Evolutionary conservation across 805 yeast genomes (phyloP).

Genomic region (Dipodascus albidus): DNA sequence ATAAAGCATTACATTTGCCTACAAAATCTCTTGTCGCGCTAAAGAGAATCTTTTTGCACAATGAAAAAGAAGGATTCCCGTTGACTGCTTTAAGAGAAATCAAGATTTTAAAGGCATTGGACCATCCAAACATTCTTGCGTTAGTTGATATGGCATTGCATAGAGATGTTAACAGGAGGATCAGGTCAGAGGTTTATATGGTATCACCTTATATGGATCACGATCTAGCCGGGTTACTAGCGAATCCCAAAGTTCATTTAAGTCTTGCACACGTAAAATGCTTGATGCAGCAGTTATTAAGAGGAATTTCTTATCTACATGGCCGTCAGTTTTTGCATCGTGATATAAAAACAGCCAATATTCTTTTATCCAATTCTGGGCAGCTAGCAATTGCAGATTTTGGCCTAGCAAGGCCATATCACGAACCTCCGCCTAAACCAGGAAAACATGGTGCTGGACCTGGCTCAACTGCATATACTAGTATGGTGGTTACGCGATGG

Average conservation of each 20-base stretch:
- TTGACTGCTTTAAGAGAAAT: constrained; percentile 93
- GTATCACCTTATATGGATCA: constrained; percentile 89
- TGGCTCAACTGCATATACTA: constrained; percentile 35
- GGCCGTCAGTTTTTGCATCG: constrained; percentile 54
- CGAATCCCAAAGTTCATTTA: constrained; percentile 58
- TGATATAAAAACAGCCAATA: constrained; percentile 94
- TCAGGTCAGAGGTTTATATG: constrained; percentile 50
- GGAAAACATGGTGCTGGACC: constrained; percentile 34
- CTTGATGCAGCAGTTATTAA: constrained; percentile 63
- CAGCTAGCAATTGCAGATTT: constrained; percentile 86
- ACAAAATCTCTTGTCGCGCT: constrained; percentile 65
- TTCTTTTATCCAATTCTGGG: constrained; percentile 67
- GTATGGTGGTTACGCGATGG: constrained; percentile 93
- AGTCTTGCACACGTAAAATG: constrained; percentile 67
- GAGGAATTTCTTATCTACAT: constrained; percentile 78
- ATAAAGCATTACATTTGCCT: constrained; percentile 52
- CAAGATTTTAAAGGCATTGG: constrained; percentile 58
- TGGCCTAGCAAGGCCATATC: constrained; percentile 75
- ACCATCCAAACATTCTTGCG: constrained; percentile 63
- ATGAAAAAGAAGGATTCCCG: constrained; percentile 72
- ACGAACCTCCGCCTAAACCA: constrained; percentile 46
- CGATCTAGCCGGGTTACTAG: constrained; percentile 82
- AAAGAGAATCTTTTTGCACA: constrained; percentile 71
- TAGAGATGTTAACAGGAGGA: constrained; percentile 18
- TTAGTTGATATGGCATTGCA: constrained; percentile 70